phyloP scores from a whole-genome alignment of 2,329 filamentous ascomycete species.

The Epichloe gansuensis region DNA sequence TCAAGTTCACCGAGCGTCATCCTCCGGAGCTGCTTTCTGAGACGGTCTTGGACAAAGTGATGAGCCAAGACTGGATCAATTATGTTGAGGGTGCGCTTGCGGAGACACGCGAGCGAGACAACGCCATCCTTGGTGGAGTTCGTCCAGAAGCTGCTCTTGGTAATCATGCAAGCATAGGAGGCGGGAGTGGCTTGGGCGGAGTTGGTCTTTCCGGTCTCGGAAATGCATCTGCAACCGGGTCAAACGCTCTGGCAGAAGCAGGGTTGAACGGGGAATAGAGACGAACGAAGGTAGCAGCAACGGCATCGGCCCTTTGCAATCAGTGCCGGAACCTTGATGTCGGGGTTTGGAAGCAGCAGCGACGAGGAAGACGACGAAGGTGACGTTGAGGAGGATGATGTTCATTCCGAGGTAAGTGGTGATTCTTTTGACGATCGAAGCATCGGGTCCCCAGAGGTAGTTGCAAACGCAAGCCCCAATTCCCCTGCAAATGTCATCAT shows the following conservation, averaged over 20 bases:
- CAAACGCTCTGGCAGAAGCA: slow-evolving; percentile 65
- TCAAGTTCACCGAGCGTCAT: slow-evolving; percentile 94
- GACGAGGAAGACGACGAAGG: slow-evolving; percentile 95
- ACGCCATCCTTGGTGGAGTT: slow-evolving; percentile 93
- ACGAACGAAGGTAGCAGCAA: slow-evolving; percentile 51
- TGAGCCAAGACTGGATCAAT: slow-evolving; percentile 81
- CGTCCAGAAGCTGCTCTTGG: slow-evolving; percentile 81
- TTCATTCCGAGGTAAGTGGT: slow-evolving; percentile 52
- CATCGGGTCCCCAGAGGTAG: slow-evolving; percentile 16
- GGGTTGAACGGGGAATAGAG: slow-evolving; percentile 70
- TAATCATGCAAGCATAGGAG: slow-evolving; percentile 53
- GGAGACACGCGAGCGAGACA: slow-evolving; percentile 89
- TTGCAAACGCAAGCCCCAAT: slow-evolving; percentile 14
- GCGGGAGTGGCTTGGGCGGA: slow-evolving; percentile 33
- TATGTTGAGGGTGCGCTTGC: slow-evolving; percentile 90
- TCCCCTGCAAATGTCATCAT: slow-evolving; percentile 19
- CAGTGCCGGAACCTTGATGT: slow-evolving; percentile 63
- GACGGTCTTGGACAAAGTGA: slow-evolving; percentile 74
- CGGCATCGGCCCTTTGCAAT: slow-evolving; percentile 59
- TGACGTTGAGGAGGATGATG: slow-evolving; percentile 71
- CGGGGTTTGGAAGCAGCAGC: slow-evolving; percentile 87
- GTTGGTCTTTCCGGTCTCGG: slow-evolving; percentile 37
- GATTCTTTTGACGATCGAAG: slow-evolving; percentile 23
- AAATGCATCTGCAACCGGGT: slow-evolving; percentile 30
- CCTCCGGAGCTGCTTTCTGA: slow-evolving; percentile 78